phyloP scores from a whole-genome alignment of 108 stramenopile species.

The Cyclostephanos tholiformis region DNA sequence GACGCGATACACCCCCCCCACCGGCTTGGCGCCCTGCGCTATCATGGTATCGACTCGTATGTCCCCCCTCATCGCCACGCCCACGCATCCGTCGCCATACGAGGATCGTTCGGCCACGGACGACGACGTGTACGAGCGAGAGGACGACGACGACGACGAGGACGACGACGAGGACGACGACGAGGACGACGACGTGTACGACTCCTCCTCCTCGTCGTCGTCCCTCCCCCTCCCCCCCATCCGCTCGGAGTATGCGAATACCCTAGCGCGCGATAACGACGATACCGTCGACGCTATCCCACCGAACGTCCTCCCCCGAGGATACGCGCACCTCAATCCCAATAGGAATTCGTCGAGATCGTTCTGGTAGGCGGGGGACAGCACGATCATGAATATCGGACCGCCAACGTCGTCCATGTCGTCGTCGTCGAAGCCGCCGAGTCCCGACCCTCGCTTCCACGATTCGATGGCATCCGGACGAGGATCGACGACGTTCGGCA shows the following conservation, averaged over 20 bases:
- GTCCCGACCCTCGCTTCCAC: slow-evolving; percentile 52
- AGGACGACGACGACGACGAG: neutral
- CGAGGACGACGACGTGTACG: too few relatives aligned
- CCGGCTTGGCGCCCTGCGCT: slow-evolving; percentile 84
- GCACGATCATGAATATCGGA: slow-evolving; percentile 67
- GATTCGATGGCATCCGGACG: too few relatives aligned
- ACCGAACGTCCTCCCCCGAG: slow-evolving; percentile 56
- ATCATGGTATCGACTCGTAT: slow-evolving; percentile 67
- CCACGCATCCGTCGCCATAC: slow-evolving; percentile 79
- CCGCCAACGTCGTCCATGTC: slow-evolving; percentile 32
- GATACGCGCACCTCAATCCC: slow-evolving; percentile 51
- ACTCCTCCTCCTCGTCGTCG: too few relatives aligned
- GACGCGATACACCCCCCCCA: slow-evolving; percentile 82
- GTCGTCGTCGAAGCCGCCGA: slow-evolving; percentile 29
- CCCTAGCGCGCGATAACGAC: slow-evolving; percentile 63
- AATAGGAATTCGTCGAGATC: slow-evolving; percentile 69
- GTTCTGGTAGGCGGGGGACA: slow-evolving; percentile 75
- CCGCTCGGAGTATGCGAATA: slow-evolving; percentile 64
- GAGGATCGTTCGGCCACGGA: slow-evolving; percentile 16
- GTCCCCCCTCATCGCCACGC: slow-evolving; percentile 73
- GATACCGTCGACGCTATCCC: slow-evolving; percentile 83
- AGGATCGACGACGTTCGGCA: neutral
- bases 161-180: too few relatives aligned
- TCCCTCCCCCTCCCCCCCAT: neutral
- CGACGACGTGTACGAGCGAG: neutral